These are phyloP conservation scores for Hortaea werneckii DNA, from an alignment of 2,329 filamentous ascomycete genomes.

Conservation along the genomic window DNA sequence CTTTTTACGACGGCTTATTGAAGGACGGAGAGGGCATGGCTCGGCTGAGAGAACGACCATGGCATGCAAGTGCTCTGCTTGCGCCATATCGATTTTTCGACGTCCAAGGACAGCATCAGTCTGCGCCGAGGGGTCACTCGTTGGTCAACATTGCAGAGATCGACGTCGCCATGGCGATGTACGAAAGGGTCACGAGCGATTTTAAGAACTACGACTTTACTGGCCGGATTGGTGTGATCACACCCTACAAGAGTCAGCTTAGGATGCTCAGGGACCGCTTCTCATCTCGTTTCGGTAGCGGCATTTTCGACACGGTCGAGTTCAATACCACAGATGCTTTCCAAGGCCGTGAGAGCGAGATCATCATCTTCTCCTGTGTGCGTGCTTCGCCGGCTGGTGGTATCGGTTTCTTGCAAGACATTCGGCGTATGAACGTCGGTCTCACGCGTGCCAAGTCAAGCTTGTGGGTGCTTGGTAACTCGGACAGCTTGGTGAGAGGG, in stretches of 20 bases:
- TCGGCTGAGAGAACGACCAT: constrained; percentile 62
- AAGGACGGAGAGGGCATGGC: constrained; percentile 80
- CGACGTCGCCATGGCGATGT: constrained; percentile 75
- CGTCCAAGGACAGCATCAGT: constrained; percentile 76
- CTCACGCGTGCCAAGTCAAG: constrained; percentile 93
- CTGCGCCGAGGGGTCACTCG: constrained; percentile 74
- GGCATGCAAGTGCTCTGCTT: constrained; percentile 74
- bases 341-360: constrained; percentile 89
- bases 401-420: constrained; percentile 96
- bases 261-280: constrained; percentile 71
- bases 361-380: constrained; percentile 98
- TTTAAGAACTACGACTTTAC: constrained; percentile 42
- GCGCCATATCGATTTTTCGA: constrained; percentile 97
- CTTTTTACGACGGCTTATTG: constrained; percentile 85
- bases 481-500: constrained; percentile 72
- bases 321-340: constrained; percentile 99
- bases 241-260: constrained; percentile 91
- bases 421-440: constrained; percentile 98
- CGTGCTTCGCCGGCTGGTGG: constrained; percentile 84
- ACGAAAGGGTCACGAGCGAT: constrained; percentile 66
- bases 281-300: constrained; percentile 58
- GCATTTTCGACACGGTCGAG: constrained; percentile 69
- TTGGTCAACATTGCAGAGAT: constrained; percentile 83
- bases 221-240: constrained; percentile 91
- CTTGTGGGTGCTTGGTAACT: constrained; percentile 92